phyloP scores from a whole-genome alignment of 1,284 basidiomycete species.

The Cryptococcus sp. region DNA sequence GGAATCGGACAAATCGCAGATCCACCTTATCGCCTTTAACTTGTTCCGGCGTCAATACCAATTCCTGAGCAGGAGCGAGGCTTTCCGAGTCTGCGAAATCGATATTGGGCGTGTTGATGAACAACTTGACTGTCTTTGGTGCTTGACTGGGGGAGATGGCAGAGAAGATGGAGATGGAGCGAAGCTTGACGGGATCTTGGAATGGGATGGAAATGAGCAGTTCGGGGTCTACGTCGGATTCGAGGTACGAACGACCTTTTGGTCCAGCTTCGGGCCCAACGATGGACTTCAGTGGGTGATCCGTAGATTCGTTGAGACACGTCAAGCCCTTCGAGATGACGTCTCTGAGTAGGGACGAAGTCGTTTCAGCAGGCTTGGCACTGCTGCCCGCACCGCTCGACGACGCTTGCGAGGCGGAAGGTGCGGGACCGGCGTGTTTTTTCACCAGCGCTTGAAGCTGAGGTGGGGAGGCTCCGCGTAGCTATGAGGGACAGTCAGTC shows the following conservation, averaged over 20 bases:
- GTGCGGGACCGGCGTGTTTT: slow-evolving; percentile 46
- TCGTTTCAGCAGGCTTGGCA: slow-evolving; percentile 21
- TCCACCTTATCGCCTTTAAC: slow-evolving; percentile 62
- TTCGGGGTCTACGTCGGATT: slow-evolving; percentile 74
- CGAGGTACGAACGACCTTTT: slow-evolving; percentile 62
- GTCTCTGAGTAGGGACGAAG: slow-evolving; percentile 42
- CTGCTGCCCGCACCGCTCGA: slow-evolving; percentile 7
- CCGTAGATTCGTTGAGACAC: slow-evolving; percentile 71
- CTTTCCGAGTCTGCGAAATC: slow-evolving; percentile 61
- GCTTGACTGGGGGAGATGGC: slow-evolving; percentile 58
- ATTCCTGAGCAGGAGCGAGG: slow-evolving; percentile 51
- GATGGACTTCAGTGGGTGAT: slow-evolving; percentile 65
- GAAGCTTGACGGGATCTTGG: slow-evolving; percentile 74
- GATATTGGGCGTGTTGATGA: slow-evolving; percentile 66
- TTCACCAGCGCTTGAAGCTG: slow-evolving; percentile 44
- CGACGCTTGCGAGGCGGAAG: slow-evolving; percentile 17
- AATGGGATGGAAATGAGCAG: slow-evolving; percentile 73
- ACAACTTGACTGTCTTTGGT: slow-evolving; percentile 64
- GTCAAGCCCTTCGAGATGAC: slow-evolving; percentile 56
- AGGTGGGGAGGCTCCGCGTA: slow-evolving; percentile 49
- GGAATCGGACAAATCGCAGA: slow-evolving; percentile 75
- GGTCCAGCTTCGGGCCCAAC: slow-evolving; percentile 57
- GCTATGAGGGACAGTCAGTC: slow-evolving; percentile 18
- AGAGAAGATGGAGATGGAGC: slow-evolving; percentile 66
- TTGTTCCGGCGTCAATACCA: slow-evolving; percentile 49